These are phyloP conservation scores for Colletotrichum chrysophilum DNA, from an alignment of 2,329 filamentous ascomycete species.

Conservation along the genomic window DNA sequence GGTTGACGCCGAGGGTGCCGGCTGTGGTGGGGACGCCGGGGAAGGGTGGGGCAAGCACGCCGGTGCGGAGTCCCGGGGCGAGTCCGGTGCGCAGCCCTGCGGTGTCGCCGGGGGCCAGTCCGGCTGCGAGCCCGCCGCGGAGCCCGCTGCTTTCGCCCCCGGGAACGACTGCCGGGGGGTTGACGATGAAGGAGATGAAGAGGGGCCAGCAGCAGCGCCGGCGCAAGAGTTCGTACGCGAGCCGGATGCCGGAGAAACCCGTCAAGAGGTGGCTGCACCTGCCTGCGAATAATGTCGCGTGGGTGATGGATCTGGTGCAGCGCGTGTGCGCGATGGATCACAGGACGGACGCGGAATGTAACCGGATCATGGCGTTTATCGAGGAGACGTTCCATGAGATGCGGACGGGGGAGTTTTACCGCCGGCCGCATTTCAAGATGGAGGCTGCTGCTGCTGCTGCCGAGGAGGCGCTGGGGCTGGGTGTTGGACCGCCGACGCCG, in stretches of 20 bases:
- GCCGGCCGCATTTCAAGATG: conserved; percentile 20
- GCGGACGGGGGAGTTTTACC: conserved; percentile 19
- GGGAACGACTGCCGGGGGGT: not conserved
- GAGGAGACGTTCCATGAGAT: conserved; percentile 24
- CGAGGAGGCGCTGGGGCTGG: not conserved
- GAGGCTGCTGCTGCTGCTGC: not conserved
- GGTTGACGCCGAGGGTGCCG: conserved; percentile 4
- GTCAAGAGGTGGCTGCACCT: conserved; percentile 24
- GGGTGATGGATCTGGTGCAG: conserved; percentile 24
- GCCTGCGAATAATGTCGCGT: conserved; percentile 22
- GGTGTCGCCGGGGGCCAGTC: not conserved
- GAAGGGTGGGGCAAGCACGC: not conserved
- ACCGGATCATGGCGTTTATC: conserved; percentile 20
- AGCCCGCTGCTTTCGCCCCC: not conserved
- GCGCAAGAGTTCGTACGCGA: conserved; percentile 8
- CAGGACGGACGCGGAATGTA: conserved; percentile 13
- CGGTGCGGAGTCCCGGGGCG: not conserved
- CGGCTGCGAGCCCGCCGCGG: not conserved
- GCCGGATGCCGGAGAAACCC: not conserved
- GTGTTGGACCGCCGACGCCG: not conserved
- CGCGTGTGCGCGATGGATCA: conserved; percentile 21
- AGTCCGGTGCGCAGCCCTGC: not conserved
- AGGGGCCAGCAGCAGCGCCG: not conserved
- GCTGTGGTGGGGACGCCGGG: not conserved
- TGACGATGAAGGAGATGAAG: conserved; percentile 4